Evolutionary conservation across 1,284 basidiomycete genomes (phyloP).

Genomic region (Tylopilus sp.): DNA sequence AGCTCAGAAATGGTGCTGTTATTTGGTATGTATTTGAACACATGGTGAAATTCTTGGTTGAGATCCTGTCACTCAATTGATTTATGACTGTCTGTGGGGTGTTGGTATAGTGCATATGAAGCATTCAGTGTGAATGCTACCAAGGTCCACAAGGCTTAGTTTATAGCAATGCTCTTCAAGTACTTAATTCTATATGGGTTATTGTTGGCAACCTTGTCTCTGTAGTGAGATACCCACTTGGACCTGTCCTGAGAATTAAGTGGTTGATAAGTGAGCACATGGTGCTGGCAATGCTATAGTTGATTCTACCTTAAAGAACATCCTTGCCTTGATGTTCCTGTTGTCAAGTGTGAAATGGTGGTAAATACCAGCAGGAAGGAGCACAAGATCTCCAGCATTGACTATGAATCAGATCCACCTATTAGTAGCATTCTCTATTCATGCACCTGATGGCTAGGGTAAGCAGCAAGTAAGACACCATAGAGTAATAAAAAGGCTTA

Average conservation of each 20-base stretch:
- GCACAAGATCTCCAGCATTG: constrained; percentile 66
- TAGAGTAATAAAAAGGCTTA: constrained; percentile 29
- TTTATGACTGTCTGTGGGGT: background rate
- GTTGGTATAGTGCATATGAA: background rate
- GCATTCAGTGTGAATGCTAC: background rate
- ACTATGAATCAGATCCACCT: constrained; percentile 74
- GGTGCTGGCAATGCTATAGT: background rate
- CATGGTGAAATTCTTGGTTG: background rate
- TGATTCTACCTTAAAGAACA: constrained; percentile 67
- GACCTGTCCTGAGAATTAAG: background rate
- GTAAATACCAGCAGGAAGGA: constrained; percentile 77
- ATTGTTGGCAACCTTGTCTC: constrained; percentile 51
- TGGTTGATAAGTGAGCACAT: background rate
- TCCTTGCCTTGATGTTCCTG: constrained; percentile 67
- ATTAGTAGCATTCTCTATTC: constrained; percentile 51
- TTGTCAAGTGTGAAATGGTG: constrained; percentile 83
- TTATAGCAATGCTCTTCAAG: constrained; percentile 43
- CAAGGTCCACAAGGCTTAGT: constrained; percentile 11
- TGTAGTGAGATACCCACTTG: constrained; percentile 6
- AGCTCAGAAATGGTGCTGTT: constrained; percentile 1
- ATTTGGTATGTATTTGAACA: constrained; percentile 14
- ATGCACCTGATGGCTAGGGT: background rate
- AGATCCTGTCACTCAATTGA: background rate
- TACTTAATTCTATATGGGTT: constrained; percentile 66
- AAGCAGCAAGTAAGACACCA: background rate